Base-by-base conservation (phyloP, 805 yeast species). In the Suhomyces vadensis region DNA sequence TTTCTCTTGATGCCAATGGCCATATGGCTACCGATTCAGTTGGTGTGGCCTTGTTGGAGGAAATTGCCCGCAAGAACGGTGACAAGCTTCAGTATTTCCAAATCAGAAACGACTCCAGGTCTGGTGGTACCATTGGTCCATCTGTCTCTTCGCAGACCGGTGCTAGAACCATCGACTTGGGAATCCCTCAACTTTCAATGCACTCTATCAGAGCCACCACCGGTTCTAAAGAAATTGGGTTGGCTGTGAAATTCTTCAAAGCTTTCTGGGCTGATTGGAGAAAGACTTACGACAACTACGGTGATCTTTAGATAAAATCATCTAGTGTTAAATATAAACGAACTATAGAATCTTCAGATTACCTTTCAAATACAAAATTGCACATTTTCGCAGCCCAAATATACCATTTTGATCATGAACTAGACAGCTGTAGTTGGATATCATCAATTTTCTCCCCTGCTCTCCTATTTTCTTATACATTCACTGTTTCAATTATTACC, bases 71-170 rank as follows among this genome's bases (percentile, higher is more conserved):
- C 46, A 59, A 67, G 42, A 82, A 86, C 48, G 84, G 73, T 40
- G 89, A 85, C 60, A 66, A 69, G 42, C 52, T 88, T 22, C 96
- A 89, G 67, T 82, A 81, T 65, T 87, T 87, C 81, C 96, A 88
- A 59, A 85, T 87, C 61, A 79, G 94, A 64, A 88, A 89, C 66
- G 91, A 83, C 61, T 77, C 87, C 11, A 78, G 94, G 60, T 83
- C 90, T 1, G 96, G 96, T 24, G 95, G 95, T 31, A 87, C 96
- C 21, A 87, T 89, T 58, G 96, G 96, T 0, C 96, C 88, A 17
- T 72, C 77, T 8, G 69, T 83, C 43, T 70, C 87, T 11, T 65
- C 77, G 31, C 78, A 75, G 50, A 81, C 87, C 1, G 89, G 89
- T 44, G 86, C 87, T 3, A 73, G 87, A 57, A 84, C 92, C 35